Conservation (phyloP, 805 yeast genomes). For the Cephaloascus albidus region DNA sequence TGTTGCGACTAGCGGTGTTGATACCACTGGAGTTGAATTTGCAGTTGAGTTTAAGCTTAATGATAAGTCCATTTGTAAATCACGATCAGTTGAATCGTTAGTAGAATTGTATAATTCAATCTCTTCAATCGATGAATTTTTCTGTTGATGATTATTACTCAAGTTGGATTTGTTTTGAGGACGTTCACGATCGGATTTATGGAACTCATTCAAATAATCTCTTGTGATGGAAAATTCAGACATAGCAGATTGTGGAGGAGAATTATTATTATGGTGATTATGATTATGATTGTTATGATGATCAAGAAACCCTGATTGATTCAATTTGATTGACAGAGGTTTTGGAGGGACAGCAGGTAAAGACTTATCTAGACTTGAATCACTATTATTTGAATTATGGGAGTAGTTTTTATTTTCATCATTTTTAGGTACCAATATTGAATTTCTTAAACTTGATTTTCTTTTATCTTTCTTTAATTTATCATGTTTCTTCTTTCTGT, state of each 20-base stretch:
- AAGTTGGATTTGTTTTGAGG: not conserved
- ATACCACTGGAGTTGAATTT: not conserved
- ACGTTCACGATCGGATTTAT: not conserved
- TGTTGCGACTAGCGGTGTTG: not conserved
- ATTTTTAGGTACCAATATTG: not conserved
- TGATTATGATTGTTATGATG: not conserved
- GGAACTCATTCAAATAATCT: not conserved
- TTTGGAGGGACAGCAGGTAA: not conserved
- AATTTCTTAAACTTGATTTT: constrained; percentile 6
- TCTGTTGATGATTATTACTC: not conserved
- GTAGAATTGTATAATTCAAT: not conserved
- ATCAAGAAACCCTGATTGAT: not conserved
- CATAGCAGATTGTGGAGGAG: too few species aligned
- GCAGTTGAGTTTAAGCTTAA: too few species aligned
- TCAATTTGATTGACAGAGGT: not conserved
- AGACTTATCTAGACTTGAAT: not conserved
- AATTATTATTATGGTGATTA: not conserved
- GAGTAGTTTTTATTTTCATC: not conserved
- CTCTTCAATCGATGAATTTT: not conserved
- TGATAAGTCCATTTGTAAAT: not conserved
- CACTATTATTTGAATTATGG: too few species aligned
- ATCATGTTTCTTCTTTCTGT: constrained; percentile 62
- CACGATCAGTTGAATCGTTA: not conserved
- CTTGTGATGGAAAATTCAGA: too few species aligned
- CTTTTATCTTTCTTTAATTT: constrained; percentile 26